Evolutionary conservation across 2,329 filamentous ascomycete species (phyloP).

Genomic region (Hypoxylon sp.): DNA sequence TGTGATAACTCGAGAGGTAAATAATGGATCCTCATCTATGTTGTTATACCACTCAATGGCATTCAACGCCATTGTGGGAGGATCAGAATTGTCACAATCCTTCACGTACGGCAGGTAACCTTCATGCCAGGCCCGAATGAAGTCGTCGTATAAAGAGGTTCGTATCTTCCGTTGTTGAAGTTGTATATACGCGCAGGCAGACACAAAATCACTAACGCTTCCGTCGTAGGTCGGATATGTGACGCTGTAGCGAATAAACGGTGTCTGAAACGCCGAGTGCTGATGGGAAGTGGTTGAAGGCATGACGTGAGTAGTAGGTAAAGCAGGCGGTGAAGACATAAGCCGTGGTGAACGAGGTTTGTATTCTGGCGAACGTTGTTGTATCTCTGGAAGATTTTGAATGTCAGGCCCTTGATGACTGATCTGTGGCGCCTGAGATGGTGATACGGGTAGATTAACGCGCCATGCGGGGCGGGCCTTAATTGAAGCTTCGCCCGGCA

Average conservation of each 20-base stretch:
- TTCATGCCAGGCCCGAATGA: slow-evolving; percentile 55
- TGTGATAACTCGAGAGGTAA: slow-evolving; percentile 51
- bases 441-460: not conserved
- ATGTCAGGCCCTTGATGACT: slow-evolving; percentile 3
- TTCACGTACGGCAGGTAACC: slow-evolving; percentile 53
- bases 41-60: slow-evolving; percentile 57
- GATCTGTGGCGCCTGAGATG: slow-evolving; percentile 15
- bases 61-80: slow-evolving; percentile 45
- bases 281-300: slow-evolving; percentile 6
- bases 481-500: slow-evolving; percentile 15
- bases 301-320: not conserved
- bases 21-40: slow-evolving; percentile 52
- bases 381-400: slow-evolving; percentile 13
- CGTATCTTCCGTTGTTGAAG: slow-evolving; percentile 48
- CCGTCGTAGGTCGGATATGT: slow-evolving; percentile 54
- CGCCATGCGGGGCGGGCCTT: slow-evolving; percentile 22
- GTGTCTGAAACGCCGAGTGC: slow-evolving; percentile 28
- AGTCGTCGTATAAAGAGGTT: slow-evolving; percentile 56
- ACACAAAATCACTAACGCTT: slow-evolving; percentile 52
- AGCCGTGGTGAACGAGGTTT: slow-evolving; percentile 32
- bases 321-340: slow-evolving; percentile 23
- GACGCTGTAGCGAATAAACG: slow-evolving; percentile 51
- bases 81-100: slow-evolving; percentile 47
- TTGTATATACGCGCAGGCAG: slow-evolving; percentile 53
- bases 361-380: slow-evolving; percentile 37